Evolutionary conservation across 2,329 filamentous ascomycete species (phyloP), one percentile per base, ranked within the genome.

Genomic region (Lithohypha guttulata): DNA sequence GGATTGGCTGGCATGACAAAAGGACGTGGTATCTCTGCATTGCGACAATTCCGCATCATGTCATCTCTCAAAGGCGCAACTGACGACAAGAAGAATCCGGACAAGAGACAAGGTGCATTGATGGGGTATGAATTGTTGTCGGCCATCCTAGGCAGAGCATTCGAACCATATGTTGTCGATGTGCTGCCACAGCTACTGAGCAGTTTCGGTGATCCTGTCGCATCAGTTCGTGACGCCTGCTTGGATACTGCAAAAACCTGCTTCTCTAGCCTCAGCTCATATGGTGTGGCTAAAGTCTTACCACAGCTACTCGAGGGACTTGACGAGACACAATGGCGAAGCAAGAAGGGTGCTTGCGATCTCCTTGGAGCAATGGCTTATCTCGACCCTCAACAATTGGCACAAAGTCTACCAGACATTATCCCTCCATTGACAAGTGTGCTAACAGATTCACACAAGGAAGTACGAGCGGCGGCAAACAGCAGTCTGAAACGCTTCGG

Each of bases 311-410:
- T 98, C 2, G 79, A 91, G 48, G 91, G 93, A 42, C 75, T 98
- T 7, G 87, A 96, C 48, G 91, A 98, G 48, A 77, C 84, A 38
- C 89, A 96, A 59, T 98, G 91, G 91, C 81, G 91, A 55, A 96
- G 86, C 65, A 96, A 98, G 64, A 94, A 93, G 65, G 91, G 93
- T 51, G 91, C 91, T 39, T 98, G 91, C 56, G 91, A 98, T 57
- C 79, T 94, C 18, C 73, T 98, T 10, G 91, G 91, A 58, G 91
- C 91, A 46, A 98, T 98, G 91, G 93, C 91, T 4, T 98, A 98
- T 58, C 75, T 98, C 21, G 91, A 96, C 58, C 89, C 93, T 6
- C 83, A 95, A 49, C 91, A 98, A 59, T 73, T 98, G 13, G 86
- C 91, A 1, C 73, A 81, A 51, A 96, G 87, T 58, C 66, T 98